A percentile compares a stretch with the other conserved stretches of the same genome.
Conservation (phyloP, 2,329 filamentous ascomycete species). For the Neonectria ditissima region DNA sequence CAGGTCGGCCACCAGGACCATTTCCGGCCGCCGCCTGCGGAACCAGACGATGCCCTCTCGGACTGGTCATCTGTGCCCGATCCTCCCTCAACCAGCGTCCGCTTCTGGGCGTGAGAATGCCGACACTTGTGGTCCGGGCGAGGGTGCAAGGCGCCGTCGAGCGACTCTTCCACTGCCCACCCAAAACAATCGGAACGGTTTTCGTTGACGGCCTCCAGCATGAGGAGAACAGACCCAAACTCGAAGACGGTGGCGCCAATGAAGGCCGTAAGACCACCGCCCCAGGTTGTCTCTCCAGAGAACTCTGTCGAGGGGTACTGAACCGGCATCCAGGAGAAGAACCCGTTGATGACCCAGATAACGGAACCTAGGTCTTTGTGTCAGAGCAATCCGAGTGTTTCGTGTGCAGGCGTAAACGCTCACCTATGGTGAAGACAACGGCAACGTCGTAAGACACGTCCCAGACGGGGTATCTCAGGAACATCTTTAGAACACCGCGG, state of each 20-base stretch:
- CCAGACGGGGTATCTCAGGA: slow-evolving; percentile 53
- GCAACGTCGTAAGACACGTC: slow-evolving; percentile 58
- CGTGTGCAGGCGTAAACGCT: not conserved
- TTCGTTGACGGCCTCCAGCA: slow-evolving; percentile 77
- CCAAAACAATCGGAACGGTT: slow-evolving; percentile 74
- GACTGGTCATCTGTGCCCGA: not conserved
- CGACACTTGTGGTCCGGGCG: slow-evolving; percentile 35
- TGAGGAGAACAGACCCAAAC: slow-evolving; percentile 70
- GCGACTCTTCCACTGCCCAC: slow-evolving; percentile 68
- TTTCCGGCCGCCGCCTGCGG: slow-evolving; percentile 34
- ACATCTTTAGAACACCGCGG: slow-evolving; percentile 51
- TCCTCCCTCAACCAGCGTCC: slow-evolving; percentile 33
- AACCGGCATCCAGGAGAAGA: slow-evolving; percentile 73
- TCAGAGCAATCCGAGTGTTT: slow-evolving; percentile 9
- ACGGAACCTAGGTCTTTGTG: slow-evolving; percentile 50
- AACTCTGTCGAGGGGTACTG: slow-evolving; percentile 65
- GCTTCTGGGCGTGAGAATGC: slow-evolving; percentile 45
- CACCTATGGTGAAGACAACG: slow-evolving; percentile 54
- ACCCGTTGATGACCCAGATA: slow-evolving; percentile 70
- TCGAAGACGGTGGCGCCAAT: slow-evolving; percentile 78
- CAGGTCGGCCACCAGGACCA: slow-evolving; percentile 73
- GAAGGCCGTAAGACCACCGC: slow-evolving; percentile 72
- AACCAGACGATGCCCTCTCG: not conserved
- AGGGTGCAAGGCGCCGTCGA: slow-evolving; percentile 34
- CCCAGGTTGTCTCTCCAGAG: slow-evolving; percentile 61